Percentiles rank a stretch among this genome's conserved stretches.
Evolutionary conservation across 1,284 basidiomycete species (phyloP).

Genomic region (Tylopilus sp.): DNA sequence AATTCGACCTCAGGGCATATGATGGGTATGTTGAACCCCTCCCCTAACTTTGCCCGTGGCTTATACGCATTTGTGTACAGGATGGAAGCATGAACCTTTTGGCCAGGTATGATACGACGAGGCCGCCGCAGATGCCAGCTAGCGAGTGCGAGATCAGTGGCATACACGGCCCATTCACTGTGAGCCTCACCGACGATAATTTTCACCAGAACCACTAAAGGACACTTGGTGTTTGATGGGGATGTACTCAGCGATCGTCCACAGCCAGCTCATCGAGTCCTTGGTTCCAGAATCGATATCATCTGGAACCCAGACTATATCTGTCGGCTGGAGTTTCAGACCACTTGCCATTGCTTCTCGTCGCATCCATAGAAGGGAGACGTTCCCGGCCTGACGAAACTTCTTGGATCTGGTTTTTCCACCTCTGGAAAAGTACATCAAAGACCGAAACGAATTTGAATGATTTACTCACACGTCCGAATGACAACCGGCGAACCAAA

Average conservation of each 20-base stretch:
- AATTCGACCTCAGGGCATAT: slow-evolving; percentile 14
- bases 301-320: too few species aligned
- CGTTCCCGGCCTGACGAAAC: too few species aligned
- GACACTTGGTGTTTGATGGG: slow-evolving; percentile 42
- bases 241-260: slow-evolving; percentile 36
- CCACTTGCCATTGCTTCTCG: too few species aligned
- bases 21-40: slow-evolving; percentile 39
- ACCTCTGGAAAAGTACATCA: too few species aligned
- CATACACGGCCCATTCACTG: not conserved
- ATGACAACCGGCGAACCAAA: too few species aligned
- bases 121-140: slow-evolving; percentile 32
- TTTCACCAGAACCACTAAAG: slow-evolving; percentile 18
- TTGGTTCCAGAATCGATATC: too few species aligned
- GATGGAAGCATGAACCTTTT: slow-evolving; percentile 42
- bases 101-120: slow-evolving; percentile 41
- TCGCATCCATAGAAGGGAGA: too few species aligned
- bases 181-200: slow-evolving; percentile 24
- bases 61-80: slow-evolving; percentile 36
- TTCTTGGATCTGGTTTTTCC: too few species aligned
- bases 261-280: slow-evolving; percentile 11
- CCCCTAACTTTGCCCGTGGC: slow-evolving; percentile 38
- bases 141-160: slow-evolving; percentile 8
- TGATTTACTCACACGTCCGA: too few species aligned
- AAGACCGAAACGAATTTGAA: too few species aligned
- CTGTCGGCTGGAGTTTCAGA: too few species aligned